Conservation (phyloP, 768 basidiomycete genomes). For the Trametes cubensis region DNA sequence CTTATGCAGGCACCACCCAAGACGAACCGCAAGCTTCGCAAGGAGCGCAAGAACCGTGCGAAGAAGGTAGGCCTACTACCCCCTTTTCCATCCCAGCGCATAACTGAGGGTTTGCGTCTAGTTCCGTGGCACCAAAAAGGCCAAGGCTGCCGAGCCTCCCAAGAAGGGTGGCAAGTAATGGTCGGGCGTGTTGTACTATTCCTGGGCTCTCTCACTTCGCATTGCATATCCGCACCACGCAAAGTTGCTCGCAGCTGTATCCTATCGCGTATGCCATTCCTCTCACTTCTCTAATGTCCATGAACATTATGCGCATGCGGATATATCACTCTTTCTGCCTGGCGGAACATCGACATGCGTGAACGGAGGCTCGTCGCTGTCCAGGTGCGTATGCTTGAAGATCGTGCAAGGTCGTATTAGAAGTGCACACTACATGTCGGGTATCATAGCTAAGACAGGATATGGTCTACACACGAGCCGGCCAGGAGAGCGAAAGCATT, state of each 20-base stretch:
- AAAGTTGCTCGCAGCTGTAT: conserved; percentile 44
- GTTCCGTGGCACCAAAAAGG: conserved; percentile 95
- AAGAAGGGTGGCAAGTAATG: conserved; percentile 86
- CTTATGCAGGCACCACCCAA: conserved; percentile 79
- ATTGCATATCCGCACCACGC: conserved; percentile 33
- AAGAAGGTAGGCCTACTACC: conserved; percentile 78
- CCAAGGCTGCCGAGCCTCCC: conserved; percentile 86
- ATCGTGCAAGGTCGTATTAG: conserved; percentile 23
- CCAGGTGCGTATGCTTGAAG: neutral
- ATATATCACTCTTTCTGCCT: conserved; percentile 15
- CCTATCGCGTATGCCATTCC: conserved; percentile 44
- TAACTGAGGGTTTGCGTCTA: conserved; percentile 37
- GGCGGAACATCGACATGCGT: neutral
- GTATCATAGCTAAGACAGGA: conserved; percentile 30
- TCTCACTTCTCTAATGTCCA: conserved; percentile 29
- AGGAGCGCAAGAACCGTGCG: conserved; percentile 98
- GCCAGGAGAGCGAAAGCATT: conserved; percentile 9
- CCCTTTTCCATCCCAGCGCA: conserved; percentile 5
- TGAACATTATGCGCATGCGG: conserved; percentile 41
- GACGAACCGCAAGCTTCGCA: conserved; percentile 95
- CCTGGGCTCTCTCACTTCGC: conserved; percentile 40
- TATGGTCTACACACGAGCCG: conserved; percentile 26
- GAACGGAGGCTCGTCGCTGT: neutral
- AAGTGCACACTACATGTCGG: conserved; percentile 28
- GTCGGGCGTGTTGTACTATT: conserved; percentile 33